A percentile compares a stretch with the other conserved stretches of the same genome.
phyloP scores from a whole-genome alignment of 441 rosid species.

The Populus hybrid region DNA sequence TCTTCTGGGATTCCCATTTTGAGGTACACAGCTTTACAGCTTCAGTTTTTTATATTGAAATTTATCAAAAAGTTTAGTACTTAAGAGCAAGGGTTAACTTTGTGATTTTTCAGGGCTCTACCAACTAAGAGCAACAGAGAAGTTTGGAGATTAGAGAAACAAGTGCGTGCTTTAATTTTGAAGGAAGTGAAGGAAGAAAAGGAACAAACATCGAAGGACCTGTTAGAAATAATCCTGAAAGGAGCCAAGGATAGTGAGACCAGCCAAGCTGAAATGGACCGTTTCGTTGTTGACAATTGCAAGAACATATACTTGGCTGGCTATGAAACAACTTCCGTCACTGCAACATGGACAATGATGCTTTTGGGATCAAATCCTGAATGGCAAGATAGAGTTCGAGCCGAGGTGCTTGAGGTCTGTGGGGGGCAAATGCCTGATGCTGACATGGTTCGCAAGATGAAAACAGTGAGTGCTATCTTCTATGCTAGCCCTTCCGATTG shows the following conservation, averaged over 20 bases:
- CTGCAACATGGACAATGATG: slow-evolving; percentile 68
- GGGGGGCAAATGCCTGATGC: slow-evolving; percentile 36
- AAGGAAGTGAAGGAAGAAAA: slow-evolving; percentile 39
- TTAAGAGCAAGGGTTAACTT: not conserved
- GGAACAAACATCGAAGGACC: slow-evolving; percentile 19
- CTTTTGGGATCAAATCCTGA: slow-evolving; percentile 52
- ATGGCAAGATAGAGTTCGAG: slow-evolving; percentile 60
- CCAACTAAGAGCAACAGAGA: slow-evolving; percentile 41
- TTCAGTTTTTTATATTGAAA: not conserved
- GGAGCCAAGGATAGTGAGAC: slow-evolving; percentile 34
- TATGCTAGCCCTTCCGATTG: too few relatives aligned
- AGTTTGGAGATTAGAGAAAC: slow-evolving; percentile 47
- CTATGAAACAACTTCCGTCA: slow-evolving; percentile 54
- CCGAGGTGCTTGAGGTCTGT: slow-evolving; percentile 44
- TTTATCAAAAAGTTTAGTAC: not conserved
- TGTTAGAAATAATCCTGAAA: slow-evolving; percentile 37
- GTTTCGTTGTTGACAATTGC: slow-evolving; percentile 63
- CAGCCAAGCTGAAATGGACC: slow-evolving; percentile 27
- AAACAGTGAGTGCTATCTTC: slow-evolving; percentile 4
- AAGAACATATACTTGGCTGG: slow-evolving; percentile 68
- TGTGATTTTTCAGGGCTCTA: slow-evolving; percentile 18
- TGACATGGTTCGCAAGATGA: slow-evolving; percentile 45
- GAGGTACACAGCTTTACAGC: slow-evolving; percentile 18
- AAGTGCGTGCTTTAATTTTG: slow-evolving; percentile 30
- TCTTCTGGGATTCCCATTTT: slow-evolving; percentile 40